Conservation (phyloP, 345 rosid genomes). For the Dovyalis caffra region DNA sequence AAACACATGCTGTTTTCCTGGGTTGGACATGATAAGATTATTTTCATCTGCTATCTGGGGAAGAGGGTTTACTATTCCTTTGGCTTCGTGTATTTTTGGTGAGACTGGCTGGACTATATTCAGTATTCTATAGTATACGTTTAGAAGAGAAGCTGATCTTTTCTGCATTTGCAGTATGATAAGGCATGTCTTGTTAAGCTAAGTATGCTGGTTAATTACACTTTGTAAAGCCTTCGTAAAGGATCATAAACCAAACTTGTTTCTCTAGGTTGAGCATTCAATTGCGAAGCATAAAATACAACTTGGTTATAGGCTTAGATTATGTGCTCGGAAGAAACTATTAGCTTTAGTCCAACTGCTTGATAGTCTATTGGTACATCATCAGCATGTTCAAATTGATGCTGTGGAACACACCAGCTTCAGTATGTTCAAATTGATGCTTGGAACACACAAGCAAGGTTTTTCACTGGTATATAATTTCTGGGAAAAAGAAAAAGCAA, state of each 20-base stretch:
- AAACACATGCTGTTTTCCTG: not conserved
- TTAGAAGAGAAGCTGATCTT: not conserved
- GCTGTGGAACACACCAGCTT: not conserved
- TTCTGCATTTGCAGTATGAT: not conserved
- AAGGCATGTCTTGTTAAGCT: not conserved
- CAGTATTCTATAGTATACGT: not conserved
- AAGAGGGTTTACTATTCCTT: not conserved
- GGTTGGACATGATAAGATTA: not conserved
- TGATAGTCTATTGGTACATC: not conserved
- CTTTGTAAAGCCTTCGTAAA: not conserved
- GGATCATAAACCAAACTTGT: not conserved
- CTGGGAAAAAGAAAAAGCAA: too few species aligned
- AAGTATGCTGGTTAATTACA: not conserved
- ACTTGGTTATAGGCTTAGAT: not conserved
- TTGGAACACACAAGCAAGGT: not conserved
- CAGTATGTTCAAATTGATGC: too few species aligned
- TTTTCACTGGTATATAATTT: not conserved
- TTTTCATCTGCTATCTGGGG: not conserved
- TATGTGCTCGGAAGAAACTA: not conserved
- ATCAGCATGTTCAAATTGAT: not conserved
- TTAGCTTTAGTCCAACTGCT: not conserved
- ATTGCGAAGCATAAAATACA: not conserved
- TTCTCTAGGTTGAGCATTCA: not conserved
- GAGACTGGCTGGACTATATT: not conserved
- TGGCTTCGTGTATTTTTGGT: not conserved